phyloP scores from a whole-genome alignment of 306 rosid species.

The Pterocarpus macrocarpus region DNA sequence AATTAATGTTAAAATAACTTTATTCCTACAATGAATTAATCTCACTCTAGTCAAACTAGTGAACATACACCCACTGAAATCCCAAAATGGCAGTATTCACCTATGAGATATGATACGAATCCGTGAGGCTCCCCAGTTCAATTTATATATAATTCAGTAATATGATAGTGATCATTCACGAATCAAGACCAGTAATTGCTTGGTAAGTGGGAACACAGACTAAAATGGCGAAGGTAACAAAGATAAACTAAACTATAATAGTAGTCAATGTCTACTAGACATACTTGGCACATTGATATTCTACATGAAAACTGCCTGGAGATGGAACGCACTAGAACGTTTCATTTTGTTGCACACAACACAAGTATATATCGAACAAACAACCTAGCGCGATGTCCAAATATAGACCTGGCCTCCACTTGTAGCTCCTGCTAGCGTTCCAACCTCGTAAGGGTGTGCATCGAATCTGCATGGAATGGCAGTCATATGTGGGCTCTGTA shows the following conservation, averaged over 20 bases:
- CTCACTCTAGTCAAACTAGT: no score
- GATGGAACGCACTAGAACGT: not conserved
- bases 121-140: no score
- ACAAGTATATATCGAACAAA: not conserved
- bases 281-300: not conserved
- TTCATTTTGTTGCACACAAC: not conserved
- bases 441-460: conserved; percentile 62
- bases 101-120: no score
- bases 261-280: not conserved
- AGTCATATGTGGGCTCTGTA: conserved; percentile 71
- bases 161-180: not conserved
- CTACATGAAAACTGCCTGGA: not conserved
- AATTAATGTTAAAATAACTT: no score
- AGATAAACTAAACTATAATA: not conserved
- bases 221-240: not conserved
- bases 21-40: no score
- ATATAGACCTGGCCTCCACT: conserved; percentile 64
- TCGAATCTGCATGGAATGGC: conserved; percentile 91
- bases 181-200: not conserved
- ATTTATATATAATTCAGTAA: no score
- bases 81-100: no score
- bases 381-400: conserved; percentile 54
- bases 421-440: conserved; percentile 63
- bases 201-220: not conserved
- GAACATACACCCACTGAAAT: no score